Percentiles rank a stretch among this genome's conserved stretches.
phyloP scores from a whole-genome alignment of 1,139 yeast species.

The Protomyces macrosporus region DNA sequence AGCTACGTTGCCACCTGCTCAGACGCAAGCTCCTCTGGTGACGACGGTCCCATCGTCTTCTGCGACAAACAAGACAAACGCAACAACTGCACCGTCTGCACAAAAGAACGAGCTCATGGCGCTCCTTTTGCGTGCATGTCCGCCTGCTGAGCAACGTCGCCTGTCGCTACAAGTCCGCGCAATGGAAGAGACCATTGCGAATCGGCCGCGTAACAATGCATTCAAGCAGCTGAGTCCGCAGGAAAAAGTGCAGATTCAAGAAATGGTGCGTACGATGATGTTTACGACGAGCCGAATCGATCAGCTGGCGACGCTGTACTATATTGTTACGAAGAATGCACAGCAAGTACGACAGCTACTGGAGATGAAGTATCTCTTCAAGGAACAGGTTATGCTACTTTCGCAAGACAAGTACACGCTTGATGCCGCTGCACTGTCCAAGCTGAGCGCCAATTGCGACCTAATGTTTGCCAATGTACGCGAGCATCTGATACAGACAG shows the following conservation, averaged over 20 bases:
- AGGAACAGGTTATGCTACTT: constrained; percentile 8
- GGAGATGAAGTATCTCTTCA: constrained; percentile 24
- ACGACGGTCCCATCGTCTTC: not conserved
- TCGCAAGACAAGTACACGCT: constrained; percentile 6
- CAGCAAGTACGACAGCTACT: constrained; percentile 17
- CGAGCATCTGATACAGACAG: constrained; percentile 19
- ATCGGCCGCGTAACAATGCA: constrained; percentile 1
- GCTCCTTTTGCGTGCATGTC: constrained; percentile 5
- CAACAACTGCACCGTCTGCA: not conserved
- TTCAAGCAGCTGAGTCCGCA: constrained; percentile 8
- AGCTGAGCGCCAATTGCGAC: constrained; percentile 15
- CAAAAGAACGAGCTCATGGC: constrained; percentile 19
- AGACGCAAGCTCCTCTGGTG: not conserved
- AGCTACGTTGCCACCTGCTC: not conserved
- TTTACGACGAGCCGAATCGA: constrained; percentile 10
- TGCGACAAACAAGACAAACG: not conserved
- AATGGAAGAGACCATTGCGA: constrained; percentile 16
- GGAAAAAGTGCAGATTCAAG: constrained; percentile 12
- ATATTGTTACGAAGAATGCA: constrained; percentile 17
- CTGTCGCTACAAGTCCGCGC: constrained; percentile 8
- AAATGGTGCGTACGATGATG: constrained; percentile 10
- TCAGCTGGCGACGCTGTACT: constrained; percentile 17
- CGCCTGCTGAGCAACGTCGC: constrained; percentile 9
- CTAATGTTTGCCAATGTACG: constrained; percentile 20
- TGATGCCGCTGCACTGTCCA: constrained; percentile 8